Evolutionary conservation across 371 early-diverging fungal genomes (phyloP).

Genomic region (Syncephalastrum sp.): DNA sequence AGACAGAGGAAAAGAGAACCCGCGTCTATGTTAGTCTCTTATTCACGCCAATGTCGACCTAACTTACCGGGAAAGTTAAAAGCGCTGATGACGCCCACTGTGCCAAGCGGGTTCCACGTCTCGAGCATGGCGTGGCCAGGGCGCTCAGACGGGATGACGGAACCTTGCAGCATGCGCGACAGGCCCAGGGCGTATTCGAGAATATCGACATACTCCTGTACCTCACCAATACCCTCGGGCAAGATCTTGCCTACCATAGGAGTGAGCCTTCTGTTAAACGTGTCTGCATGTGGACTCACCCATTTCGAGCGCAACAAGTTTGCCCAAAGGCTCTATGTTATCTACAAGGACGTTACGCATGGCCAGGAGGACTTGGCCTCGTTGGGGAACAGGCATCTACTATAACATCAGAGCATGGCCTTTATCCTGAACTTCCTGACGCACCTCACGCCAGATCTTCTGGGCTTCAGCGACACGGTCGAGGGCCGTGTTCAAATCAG

Average conservation of each 20-base stretch:
- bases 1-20: neutral
- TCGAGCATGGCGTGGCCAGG: conserved; percentile 97
- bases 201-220: conserved; percentile 97
- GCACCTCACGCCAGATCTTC: conserved; percentile 68
- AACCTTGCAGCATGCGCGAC: conserved; percentile 83
- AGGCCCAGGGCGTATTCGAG: conserved; percentile 93
- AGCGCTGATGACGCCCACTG: conserved; percentile 93
- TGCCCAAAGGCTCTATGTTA: conserved; percentile 79
- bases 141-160: conserved; percentile 90
- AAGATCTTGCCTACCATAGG: conserved; percentile 67
- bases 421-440: neutral
- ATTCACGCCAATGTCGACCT: neutral
- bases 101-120: conserved; percentile 94
- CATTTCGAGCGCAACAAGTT: conserved; percentile 90
- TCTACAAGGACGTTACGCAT: conserved; percentile 85
- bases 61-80: conserved; percentile 82
- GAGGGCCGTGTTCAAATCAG: conserved; percentile 49
- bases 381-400: conserved; percentile 83
- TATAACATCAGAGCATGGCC: neutral
- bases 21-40: conserved; percentile 1
- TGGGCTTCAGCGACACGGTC: conserved; percentile 64
- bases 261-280: neutral
- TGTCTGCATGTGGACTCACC: conserved; percentile 42
- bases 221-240: conserved; percentile 94
- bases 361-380: conserved; percentile 92